Percentiles rank a stretch among this genome's conserved stretches.
Evolutionary conservation across 2,329 filamentous ascomycete genomes (phyloP).

Genomic region (Fusarium solani-melongenae): DNA sequence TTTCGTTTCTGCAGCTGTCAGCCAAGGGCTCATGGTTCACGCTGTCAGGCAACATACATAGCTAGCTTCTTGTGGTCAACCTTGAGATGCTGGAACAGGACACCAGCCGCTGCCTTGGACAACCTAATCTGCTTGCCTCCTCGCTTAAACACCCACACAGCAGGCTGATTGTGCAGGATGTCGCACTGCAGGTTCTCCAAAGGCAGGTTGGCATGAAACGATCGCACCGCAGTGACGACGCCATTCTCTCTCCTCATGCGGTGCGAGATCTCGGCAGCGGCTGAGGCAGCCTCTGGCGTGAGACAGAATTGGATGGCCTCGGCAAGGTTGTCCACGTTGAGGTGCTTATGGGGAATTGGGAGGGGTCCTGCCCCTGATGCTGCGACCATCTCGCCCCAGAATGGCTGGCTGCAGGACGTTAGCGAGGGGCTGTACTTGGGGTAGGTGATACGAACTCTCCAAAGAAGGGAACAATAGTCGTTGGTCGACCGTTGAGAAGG

Average conservation of each 20-base stretch:
- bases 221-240: conserved; percentile 30
- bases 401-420: conserved; percentile 20
- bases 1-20: conserved; percentile 21
- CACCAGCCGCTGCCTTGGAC: conserved; percentile 28
- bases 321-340: conserved; percentile 28
- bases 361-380: conserved; percentile 12
- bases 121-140: conserved; percentile 12
- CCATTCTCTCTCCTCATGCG: conserved; percentile 32
- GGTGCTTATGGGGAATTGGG: conserved; percentile 9
- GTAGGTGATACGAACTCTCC: conserved; percentile 50
- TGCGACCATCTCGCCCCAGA: conserved; percentile 24
- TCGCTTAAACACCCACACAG: conserved; percentile 20
- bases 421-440: not conserved
- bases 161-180: not conserved
- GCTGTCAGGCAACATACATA: not conserved
- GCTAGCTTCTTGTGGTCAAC: conserved; percentile 19
- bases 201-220: conserved; percentile 38
- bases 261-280: conserved; percentile 10
- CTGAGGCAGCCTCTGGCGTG: conserved; percentile 9
- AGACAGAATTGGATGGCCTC: conserved; percentile 34
- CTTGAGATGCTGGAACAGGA: conserved; percentile 16
- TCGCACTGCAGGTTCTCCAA: conserved; percentile 32
- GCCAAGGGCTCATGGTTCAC: rapidly evolving
- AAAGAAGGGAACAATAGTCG: conserved; percentile 82
- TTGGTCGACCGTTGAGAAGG: conserved; percentile 73